phyloP scores from a whole-genome alignment of 192 early-diverging fungal species.

The Spinellus fusiger region DNA sequence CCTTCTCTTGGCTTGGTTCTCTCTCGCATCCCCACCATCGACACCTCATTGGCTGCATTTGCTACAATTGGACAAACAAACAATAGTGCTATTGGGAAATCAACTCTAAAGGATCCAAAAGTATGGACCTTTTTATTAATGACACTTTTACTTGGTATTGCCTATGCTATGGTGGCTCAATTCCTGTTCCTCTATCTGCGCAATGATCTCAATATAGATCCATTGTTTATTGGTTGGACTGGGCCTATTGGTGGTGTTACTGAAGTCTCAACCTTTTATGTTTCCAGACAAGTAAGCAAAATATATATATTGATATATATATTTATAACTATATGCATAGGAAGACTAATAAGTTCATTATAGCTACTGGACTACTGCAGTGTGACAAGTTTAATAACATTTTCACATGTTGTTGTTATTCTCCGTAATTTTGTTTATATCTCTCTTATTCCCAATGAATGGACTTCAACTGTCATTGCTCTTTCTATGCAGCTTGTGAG shows the following conservation, averaged over 20 bases:
- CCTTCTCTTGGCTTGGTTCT: conserved; percentile 26
- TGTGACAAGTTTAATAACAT: conserved; percentile 15
- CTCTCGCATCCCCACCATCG: conserved; percentile 23
- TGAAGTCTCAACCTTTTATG: conserved; percentile 32
- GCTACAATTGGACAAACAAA: conserved; percentile 2
- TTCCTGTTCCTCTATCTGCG: conserved; percentile 29
- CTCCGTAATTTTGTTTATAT: conserved; percentile 15
- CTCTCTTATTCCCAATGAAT: conserved; percentile 5
- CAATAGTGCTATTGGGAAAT: neutral
- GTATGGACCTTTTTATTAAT: conserved; percentile 25
- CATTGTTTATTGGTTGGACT: conserved; percentile 33
- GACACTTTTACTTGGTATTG: conserved; percentile 25
- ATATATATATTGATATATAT: neutral
- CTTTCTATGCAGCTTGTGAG: conserved; percentile 17
- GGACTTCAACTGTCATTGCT: conserved; percentile 6
- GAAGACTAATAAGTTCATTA: too few relatives aligned
- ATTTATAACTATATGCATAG: neutral
- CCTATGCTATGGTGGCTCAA: conserved; percentile 28
- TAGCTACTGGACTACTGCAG: conserved; percentile 30
- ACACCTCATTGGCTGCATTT: conserved; percentile 22
- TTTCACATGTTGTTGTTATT: conserved; percentile 20
- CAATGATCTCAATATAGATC: conserved; percentile 19
- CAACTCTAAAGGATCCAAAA: conserved; percentile 3
- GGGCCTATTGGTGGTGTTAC: conserved; percentile 33
- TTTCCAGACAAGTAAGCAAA: conserved; percentile 30